Conservation (phyloP, 2,329 filamentous ascomycete genomes). For the Phaeosphaeriaceae sp. region DNA sequence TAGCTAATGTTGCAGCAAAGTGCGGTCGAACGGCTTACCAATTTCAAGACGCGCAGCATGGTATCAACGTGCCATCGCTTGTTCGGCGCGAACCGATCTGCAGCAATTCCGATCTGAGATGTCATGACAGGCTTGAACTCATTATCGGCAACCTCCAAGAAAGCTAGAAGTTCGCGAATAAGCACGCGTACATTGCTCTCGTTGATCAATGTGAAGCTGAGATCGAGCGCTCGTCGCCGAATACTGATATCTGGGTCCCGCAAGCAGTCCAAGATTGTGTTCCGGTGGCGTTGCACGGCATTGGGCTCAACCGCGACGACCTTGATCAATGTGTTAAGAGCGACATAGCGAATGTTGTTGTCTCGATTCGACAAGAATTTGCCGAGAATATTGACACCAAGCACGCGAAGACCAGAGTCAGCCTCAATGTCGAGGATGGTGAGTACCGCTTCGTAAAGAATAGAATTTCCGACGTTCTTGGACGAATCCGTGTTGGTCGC, state of each 20-base stretch:
- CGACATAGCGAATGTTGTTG: constrained; percentile 99
- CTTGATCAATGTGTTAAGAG: constrained; percentile 95
- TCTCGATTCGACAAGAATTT: constrained; percentile 99
- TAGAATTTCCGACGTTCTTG: constrained; percentile 98
- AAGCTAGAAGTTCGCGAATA: constrained; percentile 90
- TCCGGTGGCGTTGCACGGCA: constrained; percentile 93
- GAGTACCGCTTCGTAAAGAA: constrained; percentile 94
- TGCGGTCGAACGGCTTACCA: constrained; percentile 51
- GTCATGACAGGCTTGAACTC: constrained; percentile 99
- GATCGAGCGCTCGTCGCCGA: constrained; percentile 88
- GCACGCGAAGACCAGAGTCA: constrained; percentile 89
- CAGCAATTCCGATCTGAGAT: constrained; percentile 94
- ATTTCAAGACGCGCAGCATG: constrained; percentile 89
- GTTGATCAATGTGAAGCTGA: constrained; percentile 98
- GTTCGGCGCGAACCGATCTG: constrained; percentile 93
- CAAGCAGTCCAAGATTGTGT: constrained; percentile 95
- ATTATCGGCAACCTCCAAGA: constrained; percentile 95
- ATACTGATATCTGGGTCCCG: constrained; percentile 99
- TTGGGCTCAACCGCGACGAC: constrained; percentile 98
- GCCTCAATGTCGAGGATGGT: constrained; percentile 98
- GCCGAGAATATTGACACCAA: constrained; percentile 97
- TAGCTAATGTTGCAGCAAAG: constrained; percentile 13
- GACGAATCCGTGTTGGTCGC: constrained; percentile 97
- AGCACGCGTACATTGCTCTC: constrained; percentile 94
- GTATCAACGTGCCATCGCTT: constrained; percentile 99